phyloP scores from a whole-genome alignment of 768 basidiomycete species.

The Naganishia friedmannii region DNA sequence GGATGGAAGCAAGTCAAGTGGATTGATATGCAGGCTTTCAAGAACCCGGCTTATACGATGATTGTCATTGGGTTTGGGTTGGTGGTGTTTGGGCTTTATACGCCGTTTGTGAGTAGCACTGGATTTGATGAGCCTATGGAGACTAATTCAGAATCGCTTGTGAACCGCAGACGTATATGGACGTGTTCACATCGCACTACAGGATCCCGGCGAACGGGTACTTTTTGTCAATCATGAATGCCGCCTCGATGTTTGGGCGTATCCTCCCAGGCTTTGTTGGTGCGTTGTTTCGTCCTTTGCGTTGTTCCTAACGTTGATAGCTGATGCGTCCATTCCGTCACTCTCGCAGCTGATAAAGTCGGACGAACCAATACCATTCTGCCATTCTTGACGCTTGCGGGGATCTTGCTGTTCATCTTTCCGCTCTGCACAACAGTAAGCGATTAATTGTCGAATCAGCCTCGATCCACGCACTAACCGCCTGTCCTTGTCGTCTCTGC shows the following conservation, averaged over 20 bases:
- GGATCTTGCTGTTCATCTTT: slow-evolving; percentile 16
- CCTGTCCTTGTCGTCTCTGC: neutral
- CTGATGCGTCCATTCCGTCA: neutral
- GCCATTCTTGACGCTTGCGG: slow-evolving; percentile 17
- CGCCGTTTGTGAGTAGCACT: slow-evolving; percentile 1
- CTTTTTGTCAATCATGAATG: slow-evolving; percentile 20
- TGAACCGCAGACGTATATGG: slow-evolving; percentile 1
- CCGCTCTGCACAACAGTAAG: slow-evolving; percentile 26
- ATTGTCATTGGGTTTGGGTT: neutral
- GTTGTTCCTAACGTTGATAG: neutral
- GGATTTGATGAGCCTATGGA: neutral
- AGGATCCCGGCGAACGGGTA: slow-evolving; percentile 17
- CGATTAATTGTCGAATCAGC: neutral
- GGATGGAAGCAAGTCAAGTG: slow-evolving; percentile 26
- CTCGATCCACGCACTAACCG: neutral
- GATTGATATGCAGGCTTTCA: slow-evolving; percentile 23
- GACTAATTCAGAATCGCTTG: neutral
- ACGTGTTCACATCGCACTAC: slow-evolving; percentile 19
- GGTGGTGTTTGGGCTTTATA: slow-evolving; percentile 18
- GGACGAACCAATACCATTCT: slow-evolving; percentile 24
- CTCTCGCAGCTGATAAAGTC: slow-evolving; percentile 13
- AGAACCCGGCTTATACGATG: slow-evolving; percentile 18
- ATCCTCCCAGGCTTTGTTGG: slow-evolving; percentile 24
- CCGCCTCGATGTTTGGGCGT: slow-evolving; percentile 22
- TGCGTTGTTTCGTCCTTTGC: neutral